A percentile compares a stretch with the other conserved stretches of the same genome.
Conservation (phyloP, 2,329 filamentous ascomycete genomes). For the Metarhizium anisopliae region DNA sequence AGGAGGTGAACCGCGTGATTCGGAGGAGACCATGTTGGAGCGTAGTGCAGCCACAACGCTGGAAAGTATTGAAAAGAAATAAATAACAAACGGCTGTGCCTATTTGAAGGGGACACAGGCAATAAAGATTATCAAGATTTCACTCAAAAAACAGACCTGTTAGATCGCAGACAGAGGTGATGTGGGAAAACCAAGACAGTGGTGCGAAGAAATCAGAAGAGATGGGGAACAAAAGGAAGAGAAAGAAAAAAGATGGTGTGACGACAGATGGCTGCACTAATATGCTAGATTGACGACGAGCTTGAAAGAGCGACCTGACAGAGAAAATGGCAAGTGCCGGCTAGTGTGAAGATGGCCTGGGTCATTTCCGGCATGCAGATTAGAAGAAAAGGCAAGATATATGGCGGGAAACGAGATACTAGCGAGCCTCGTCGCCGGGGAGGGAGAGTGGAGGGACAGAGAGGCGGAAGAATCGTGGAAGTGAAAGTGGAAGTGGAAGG, state of each 20-base stretch:
- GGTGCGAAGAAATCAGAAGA: constrained; percentile 10
- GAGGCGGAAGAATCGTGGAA: background rate
- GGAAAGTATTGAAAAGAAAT: constrained; percentile 9
- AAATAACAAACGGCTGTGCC: constrained; percentile 9
- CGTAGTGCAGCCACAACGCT: constrained; percentile 3
- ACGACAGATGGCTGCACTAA: constrained; percentile 6
- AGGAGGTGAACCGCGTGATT: constrained; percentile 18
- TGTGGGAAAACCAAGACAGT: constrained; percentile 12
- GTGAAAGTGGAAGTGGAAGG: background rate
- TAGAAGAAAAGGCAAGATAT: constrained; percentile 13
- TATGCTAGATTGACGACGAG: background rate
- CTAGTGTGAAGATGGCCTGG: constrained; percentile 15
- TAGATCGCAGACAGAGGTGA: constrained; percentile 20
- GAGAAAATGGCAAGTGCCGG: constrained; percentile 14
- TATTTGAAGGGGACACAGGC: constrained; percentile 5
- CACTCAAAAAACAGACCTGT: constrained; percentile 17
- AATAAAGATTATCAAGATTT: constrained; percentile 19
- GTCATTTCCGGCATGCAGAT: constrained; percentile 6
- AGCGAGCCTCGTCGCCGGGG: constrained; percentile 6
- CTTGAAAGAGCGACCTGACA: constrained; percentile 6
- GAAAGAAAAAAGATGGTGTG: constrained; percentile 3
- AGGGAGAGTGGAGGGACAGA: background rate
- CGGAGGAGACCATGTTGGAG: constrained; percentile 21
- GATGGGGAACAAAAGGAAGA: constrained; percentile 8
- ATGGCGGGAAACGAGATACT: constrained; percentile 14